Percentiles rank a stretch among this genome's conserved stretches.
These are phyloP conservation scores for Cercospora berteroae DNA, from an alignment of 2,329 filamentous ascomycete species.

Conservation along the genomic window DNA sequence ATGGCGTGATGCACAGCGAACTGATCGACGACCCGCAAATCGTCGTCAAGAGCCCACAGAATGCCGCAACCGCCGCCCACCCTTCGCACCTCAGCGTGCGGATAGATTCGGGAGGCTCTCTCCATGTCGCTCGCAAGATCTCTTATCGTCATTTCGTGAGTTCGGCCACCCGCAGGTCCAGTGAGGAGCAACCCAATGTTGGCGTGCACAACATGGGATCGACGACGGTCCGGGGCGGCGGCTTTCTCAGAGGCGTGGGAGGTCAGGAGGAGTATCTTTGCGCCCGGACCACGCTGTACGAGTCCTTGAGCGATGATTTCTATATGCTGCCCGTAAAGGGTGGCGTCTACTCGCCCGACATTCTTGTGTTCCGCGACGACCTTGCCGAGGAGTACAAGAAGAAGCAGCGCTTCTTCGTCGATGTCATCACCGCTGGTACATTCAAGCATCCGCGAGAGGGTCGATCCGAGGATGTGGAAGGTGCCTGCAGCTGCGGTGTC, in stretches of 20 bases:
- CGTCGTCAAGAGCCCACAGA: slow-evolving; percentile 22
- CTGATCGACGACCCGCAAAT: slow-evolving; percentile 46
- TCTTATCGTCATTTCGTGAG: slow-evolving; percentile 27
- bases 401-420: slow-evolving; percentile 57
- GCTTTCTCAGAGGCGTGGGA: slow-evolving; percentile 59
- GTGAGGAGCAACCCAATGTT: slow-evolving; percentile 42
- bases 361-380: slow-evolving; percentile 56
- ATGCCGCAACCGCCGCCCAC: slow-evolving; percentile 14
- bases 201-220: slow-evolving; percentile 65
- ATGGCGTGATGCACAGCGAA: slow-evolving; percentile 54
- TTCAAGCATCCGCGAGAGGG: slow-evolving; percentile 56
- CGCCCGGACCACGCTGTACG: slow-evolving; percentile 58
- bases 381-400: slow-evolving; percentile 44
- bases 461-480: slow-evolving; percentile 35
- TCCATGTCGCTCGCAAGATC: slow-evolving; percentile 49
- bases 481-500: slow-evolving; percentile 40
- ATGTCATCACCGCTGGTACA: slow-evolving; percentile 60
- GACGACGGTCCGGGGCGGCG: slow-evolving; percentile 59
- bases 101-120: slow-evolving; percentile 53
- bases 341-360: slow-evolving; percentile 57
- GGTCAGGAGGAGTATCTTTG: slow-evolving; percentile 64
- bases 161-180: slow-evolving; percentile 23
- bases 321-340: slow-evolving; percentile 61
- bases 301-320: slow-evolving; percentile 57
- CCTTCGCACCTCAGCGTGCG: slow-evolving; percentile 41